A percentile compares a stretch with the other conserved stretches of the same genome.
Conservation (phyloP, 768 basidiomycete species). For the Tylopilus intermedius region DNA sequence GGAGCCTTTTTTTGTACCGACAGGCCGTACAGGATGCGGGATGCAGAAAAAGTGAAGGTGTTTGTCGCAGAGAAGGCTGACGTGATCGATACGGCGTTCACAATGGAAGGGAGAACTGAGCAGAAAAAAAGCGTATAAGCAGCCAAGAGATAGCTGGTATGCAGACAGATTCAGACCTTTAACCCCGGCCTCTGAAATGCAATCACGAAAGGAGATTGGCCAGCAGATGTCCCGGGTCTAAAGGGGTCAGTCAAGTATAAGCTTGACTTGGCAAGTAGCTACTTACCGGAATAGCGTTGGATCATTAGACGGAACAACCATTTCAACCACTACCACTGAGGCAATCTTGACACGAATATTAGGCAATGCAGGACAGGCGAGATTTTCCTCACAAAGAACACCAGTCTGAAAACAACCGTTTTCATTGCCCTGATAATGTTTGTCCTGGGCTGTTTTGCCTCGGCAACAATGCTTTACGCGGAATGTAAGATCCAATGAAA, state of each 20-base stretch:
- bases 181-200: slow-evolving; percentile 72
- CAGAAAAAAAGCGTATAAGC: not conserved
- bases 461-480: slow-evolving; percentile 57
- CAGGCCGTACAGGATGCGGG: slow-evolving; percentile 40
- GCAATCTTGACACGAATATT: slow-evolving; percentile 11
- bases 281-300: slow-evolving; percentile 40
- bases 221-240: slow-evolving; percentile 38
- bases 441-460: slow-evolving; percentile 71
- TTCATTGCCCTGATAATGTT: slow-evolving; percentile 74
- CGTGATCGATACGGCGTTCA: slow-evolving; percentile 71
- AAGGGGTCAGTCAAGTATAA: not conserved
- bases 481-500: slow-evolving; percentile 4
- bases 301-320: slow-evolving; percentile 74
- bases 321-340: slow-evolving; percentile 52
- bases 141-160: slow-evolving; percentile 7
- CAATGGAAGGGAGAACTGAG: slow-evolving; percentile 55
- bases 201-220: slow-evolving; percentile 80
- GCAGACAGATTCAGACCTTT: slow-evolving; percentile 36
- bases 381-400: slow-evolving; percentile 26
- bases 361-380: not conserved
- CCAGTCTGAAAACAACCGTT: slow-evolving; percentile 75
- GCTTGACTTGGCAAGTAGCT: not conserved
- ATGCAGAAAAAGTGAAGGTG: slow-evolving; percentile 36
- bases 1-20: slow-evolving; percentile 51
- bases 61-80: slow-evolving; percentile 71